These are phyloP conservation scores for Colletotrichum chlorophyti DNA, from an alignment of 2,329 filamentous ascomycete species.

Conservation along the genomic window DNA sequence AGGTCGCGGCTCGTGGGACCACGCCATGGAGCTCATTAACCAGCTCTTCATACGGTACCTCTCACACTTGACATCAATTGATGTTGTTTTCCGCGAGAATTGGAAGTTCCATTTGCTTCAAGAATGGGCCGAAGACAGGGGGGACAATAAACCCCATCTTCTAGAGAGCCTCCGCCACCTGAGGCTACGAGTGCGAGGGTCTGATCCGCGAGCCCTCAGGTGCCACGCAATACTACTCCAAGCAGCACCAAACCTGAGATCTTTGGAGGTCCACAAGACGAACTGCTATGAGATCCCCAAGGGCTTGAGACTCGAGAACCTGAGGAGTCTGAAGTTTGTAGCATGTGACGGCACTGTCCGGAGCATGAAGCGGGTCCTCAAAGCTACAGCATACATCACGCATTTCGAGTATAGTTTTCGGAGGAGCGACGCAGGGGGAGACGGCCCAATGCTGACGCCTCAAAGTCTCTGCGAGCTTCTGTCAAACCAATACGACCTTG, in stretches of 20 bases:
- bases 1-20: background rate
- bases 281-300: background rate
- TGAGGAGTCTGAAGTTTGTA: background rate
- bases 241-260: background rate
- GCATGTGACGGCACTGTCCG: background rate
- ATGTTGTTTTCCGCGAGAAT: background rate
- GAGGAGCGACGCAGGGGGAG: too few relatives aligned
- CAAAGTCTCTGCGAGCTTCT: slow-evolving; percentile 1
- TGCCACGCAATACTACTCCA: background rate
- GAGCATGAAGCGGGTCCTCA: background rate
- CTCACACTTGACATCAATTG: background rate
- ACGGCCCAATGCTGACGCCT: too few relatives aligned
- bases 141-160: background rate
- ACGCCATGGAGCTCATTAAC: background rate
- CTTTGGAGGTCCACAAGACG: background rate
- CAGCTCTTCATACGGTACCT: background rate
- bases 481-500: background rate
- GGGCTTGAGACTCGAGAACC: background rate
- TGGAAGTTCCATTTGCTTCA: background rate
- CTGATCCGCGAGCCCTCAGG: background rate
- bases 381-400: background rate
- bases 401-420: slow-evolving; percentile 1
- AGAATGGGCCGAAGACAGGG: background rate
- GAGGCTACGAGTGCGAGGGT: background rate
- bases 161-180: background rate